Percentiles rank a stretch among this genome's conserved stretches.
Evolutionary conservation across 1,139 yeast species (phyloP).

Genomic region (Pichia norvegensis): DNA sequence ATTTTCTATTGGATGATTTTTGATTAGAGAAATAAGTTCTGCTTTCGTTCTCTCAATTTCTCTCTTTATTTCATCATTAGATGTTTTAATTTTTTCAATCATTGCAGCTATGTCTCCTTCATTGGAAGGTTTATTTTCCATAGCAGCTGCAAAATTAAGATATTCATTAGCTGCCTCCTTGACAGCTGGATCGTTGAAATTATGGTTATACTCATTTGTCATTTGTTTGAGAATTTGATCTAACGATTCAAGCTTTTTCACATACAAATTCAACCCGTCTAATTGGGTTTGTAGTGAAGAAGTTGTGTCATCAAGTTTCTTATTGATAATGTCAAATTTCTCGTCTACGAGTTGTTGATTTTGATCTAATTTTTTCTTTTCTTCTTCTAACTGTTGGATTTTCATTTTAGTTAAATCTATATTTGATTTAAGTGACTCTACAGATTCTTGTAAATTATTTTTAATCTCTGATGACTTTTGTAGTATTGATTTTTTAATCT

Average conservation of each 20-base stretch:
- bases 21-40: neutral
- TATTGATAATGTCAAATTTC: conserved; percentile 20
- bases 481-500: conserved; percentile 16
- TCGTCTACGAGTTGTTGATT: conserved; percentile 20
- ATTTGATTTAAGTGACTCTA: conserved; percentile 13
- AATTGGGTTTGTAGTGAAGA: neutral
- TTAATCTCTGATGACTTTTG: conserved; percentile 23
- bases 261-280: neutral
- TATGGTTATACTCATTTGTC: conserved; percentile 66
- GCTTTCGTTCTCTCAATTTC: conserved; percentile 3
- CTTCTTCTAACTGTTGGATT: conserved; percentile 2
- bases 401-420: conserved; percentile 11
- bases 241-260: conserved; percentile 23
- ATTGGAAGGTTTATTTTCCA: neutral
- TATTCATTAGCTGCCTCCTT: conserved; percentile 59
- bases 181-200: conserved; percentile 85
- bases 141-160: conserved; percentile 42
- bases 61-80: neutral
- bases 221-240: conserved; percentile 41
- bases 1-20: neutral
- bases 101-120: neutral
- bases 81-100: neutral
- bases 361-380: conserved; percentile 8
- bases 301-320: conserved; percentile 4
- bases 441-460: conserved; percentile 8